phyloP scores from a whole-genome alignment of 495 filamentous ascomycete genomes.

The Lepidopterella palustris region DNA sequence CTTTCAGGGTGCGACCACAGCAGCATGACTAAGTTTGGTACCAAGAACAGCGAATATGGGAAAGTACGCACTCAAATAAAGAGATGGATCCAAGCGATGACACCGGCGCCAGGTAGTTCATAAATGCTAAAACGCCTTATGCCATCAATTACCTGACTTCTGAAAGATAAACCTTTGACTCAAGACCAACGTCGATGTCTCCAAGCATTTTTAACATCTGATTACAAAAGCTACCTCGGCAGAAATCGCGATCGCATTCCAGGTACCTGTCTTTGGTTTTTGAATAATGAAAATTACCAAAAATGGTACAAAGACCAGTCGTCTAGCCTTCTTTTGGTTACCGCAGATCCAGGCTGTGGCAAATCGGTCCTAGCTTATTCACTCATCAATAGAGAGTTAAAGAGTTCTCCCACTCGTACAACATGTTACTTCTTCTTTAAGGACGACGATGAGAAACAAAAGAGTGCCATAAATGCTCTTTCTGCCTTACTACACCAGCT shows the following conservation, averaged over 20 bases:
- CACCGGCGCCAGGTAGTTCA: not conserved
- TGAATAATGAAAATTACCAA: conserved; percentile 32
- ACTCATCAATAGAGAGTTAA: conserved; percentile 37
- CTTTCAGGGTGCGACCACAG: not conserved
- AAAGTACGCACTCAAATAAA: not conserved
- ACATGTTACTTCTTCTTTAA: conserved; percentile 56
- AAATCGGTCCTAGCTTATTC: conserved; percentile 48
- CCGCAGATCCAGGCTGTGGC: conserved; percentile 51
- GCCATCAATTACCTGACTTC: not conserved
- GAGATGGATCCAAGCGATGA: not conserved
- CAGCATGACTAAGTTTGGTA: not conserved
- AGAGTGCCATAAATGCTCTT: conserved; percentile 36
- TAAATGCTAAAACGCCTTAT: not conserved
- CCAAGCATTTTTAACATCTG: not conserved
- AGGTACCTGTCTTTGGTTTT: conserved; percentile 44
- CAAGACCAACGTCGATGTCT: not conserved
- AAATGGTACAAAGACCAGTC: conserved; percentile 31
- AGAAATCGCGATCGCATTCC: conserved; percentile 33
- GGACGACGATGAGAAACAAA: conserved; percentile 45
- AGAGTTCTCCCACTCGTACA: not conserved
- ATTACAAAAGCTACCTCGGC: conserved; percentile 33
- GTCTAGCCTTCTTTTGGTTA: conserved; percentile 42
- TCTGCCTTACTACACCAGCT: conserved; percentile 46
- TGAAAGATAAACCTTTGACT: not conserved
- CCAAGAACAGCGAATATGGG: not conserved